These are phyloP conservation scores for Puccinia triticina DNA, from an alignment of 1,284 basidiomycete species.

Conservation along the genomic window DNA sequence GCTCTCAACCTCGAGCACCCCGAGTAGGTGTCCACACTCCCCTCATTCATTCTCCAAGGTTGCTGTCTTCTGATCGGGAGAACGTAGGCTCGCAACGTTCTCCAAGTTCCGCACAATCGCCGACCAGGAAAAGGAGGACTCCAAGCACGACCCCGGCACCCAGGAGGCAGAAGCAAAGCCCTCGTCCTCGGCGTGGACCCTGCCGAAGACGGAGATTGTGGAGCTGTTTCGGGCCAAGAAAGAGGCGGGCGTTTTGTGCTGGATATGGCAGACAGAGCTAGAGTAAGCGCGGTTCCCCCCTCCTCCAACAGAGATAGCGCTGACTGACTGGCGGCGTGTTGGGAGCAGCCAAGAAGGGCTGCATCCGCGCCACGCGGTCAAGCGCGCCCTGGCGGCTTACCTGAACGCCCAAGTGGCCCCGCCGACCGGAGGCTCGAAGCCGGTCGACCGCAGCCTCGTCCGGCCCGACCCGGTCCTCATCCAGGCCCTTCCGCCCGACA, in stretches of 20 bases:
- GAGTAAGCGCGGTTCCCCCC: neutral
- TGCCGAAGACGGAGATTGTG: neutral
- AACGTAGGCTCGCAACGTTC: neutral
- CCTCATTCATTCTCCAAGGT: neutral
- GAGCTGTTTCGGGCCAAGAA: conserved; percentile 10
- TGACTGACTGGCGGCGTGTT: neutral
- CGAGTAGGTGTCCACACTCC: neutral
- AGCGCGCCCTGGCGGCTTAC: neutral
- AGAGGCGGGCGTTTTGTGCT: neutral
- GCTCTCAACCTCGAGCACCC: neutral
- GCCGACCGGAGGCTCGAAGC: neutral
- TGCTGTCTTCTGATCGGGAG: neutral
- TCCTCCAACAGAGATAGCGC: neutral
- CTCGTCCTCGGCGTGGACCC: neutral
- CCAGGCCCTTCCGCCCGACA: neutral
- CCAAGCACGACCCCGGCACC: neutral
- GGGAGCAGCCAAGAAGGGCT: conserved; percentile 14
- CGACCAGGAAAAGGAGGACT: conserved; percentile 28
- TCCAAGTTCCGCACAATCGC: conserved; percentile 36
- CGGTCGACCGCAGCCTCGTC: neutral
- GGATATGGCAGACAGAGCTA: neutral
- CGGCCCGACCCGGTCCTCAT: neutral
- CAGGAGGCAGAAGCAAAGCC: neutral
- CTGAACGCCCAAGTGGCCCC: neutral
- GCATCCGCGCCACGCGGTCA: conserved; percentile 20